Conservation (phyloP, 306 rosid species). For the Sicyos edulis region DNA sequence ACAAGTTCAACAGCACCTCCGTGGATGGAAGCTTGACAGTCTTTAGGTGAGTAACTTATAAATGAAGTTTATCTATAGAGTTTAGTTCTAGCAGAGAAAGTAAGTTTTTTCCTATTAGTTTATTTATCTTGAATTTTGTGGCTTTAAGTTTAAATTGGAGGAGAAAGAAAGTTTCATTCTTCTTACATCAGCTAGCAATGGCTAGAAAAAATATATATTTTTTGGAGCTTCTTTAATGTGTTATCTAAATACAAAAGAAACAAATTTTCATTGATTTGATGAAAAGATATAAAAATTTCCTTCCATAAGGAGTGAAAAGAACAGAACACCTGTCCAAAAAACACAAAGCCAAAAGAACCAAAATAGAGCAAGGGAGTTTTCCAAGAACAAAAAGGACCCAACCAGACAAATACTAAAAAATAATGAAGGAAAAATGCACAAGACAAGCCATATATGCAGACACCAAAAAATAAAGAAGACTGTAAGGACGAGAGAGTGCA, state of each 20-base stretch:
- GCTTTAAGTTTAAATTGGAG: background rate
- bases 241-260: too few species aligned
- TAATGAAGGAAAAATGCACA: too few species aligned
- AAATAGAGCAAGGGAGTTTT: background rate
- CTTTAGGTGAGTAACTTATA: background rate
- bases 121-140: too few species aligned
- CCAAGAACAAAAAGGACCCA: background rate
- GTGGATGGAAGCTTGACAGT: background rate
- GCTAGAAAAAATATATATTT: background rate
- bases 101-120: background rate
- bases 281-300: background rate
- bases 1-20: background rate
- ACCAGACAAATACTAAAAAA: background rate
- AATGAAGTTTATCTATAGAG: background rate
- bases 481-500: too few species aligned
- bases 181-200: conserved; percentile 2
- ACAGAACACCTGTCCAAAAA: background rate
- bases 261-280: background rate
- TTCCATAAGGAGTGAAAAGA: background rate
- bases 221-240: background rate
- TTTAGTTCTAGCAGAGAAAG: background rate
- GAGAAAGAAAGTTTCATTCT: background rate
- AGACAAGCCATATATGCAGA: too few species aligned
- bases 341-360: background rate
- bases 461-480: too few species aligned